phyloP scores from a whole-genome alignment of 371 early-diverging fungal species.

The Syncephalastrum sp. region DNA sequence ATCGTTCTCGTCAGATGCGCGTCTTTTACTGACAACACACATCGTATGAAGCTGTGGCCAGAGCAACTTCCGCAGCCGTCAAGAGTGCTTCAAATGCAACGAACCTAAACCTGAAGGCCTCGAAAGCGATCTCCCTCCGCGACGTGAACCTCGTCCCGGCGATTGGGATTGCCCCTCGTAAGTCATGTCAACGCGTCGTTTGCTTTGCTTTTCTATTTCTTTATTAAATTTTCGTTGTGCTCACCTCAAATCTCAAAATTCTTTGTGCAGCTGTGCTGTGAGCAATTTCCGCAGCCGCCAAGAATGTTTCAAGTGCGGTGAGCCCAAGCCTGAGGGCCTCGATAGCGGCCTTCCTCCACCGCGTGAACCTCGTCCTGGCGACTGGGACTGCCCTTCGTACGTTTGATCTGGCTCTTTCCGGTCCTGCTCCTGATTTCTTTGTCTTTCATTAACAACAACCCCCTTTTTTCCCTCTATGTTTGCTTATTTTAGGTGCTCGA shows the following conservation, averaged over 20 bases:
- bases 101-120: constrained; percentile 25
- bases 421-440: constrained; percentile 6
- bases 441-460: neutral
- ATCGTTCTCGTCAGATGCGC: too few species aligned
- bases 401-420: neutral
- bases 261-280: neutral
- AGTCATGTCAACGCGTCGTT: neutral
- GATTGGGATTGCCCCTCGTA: constrained; percentile 32
- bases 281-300: constrained; percentile 30
- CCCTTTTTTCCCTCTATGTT: constrained; percentile 7
- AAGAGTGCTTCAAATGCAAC: constrained; percentile 67
- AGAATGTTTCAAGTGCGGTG: constrained; percentile 36
- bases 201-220: neutral
- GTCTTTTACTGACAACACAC: neutral
- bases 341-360: constrained; percentile 16
- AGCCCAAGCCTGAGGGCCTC: constrained; percentile 41
- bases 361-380: constrained; percentile 54
- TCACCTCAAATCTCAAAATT: neutral
- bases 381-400: constrained; percentile 68
- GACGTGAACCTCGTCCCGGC: constrained; percentile 24
- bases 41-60: constrained; percentile 53
- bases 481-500: constrained; percentile 50
- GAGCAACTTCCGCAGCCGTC: constrained; percentile 64
- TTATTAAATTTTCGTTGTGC: neutral
- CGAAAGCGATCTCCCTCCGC: constrained; percentile 19